Evolutionary conservation across 2,329 filamentous ascomycete genomes (phyloP).

Genomic region (Lachnellula hyalina): DNA sequence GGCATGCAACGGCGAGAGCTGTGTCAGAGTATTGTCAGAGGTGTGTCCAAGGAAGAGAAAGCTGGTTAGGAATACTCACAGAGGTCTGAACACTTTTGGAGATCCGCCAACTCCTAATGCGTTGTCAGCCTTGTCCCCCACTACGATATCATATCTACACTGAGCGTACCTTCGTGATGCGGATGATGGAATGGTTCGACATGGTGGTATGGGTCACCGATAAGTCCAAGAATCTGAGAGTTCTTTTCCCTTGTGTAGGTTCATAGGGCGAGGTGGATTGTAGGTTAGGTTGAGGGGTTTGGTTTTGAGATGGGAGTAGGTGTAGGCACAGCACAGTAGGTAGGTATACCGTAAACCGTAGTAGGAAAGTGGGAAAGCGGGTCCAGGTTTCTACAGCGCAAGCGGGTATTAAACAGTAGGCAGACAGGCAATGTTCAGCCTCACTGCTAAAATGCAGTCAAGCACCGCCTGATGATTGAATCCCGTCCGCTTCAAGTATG

Average conservation of each 20-base stretch:
- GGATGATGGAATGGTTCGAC: slow-evolving; percentile 82
- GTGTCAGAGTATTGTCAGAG: slow-evolving; percentile 17
- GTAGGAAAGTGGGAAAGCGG: too few relatives aligned
- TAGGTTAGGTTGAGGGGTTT: not conserved
- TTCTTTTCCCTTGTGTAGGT: slow-evolving; percentile 8
- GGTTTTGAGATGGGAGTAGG: too few relatives aligned
- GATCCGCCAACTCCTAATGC: slow-evolving; percentile 71
- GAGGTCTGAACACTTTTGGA: slow-evolving; percentile 77
- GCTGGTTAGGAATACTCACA: slow-evolving; percentile 51
- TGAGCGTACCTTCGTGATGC: slow-evolving; percentile 69
- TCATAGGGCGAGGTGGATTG: slow-evolving; percentile 8
- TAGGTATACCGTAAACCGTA: too few relatives aligned
- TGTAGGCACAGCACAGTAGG: too few relatives aligned
- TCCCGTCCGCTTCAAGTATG: too few relatives aligned
- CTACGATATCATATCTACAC: slow-evolving; percentile 10
- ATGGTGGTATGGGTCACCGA: slow-evolving; percentile 37
- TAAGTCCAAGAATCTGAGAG: slow-evolving; percentile 1
- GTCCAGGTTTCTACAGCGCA: too few relatives aligned
- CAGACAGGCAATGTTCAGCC: too few relatives aligned
- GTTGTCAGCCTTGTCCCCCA: slow-evolving; percentile 34
- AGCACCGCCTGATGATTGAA: too few relatives aligned
- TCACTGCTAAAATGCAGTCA: too few relatives aligned
- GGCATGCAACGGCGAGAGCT: slow-evolving; percentile 83
- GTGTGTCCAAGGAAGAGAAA: not conserved
- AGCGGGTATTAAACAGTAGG: too few relatives aligned